Evolutionary conservation across 176 grass and related monocot species (phyloP), one percentile per base, ranked within the genome.

Genomic region (Themeda triandra): DNA sequence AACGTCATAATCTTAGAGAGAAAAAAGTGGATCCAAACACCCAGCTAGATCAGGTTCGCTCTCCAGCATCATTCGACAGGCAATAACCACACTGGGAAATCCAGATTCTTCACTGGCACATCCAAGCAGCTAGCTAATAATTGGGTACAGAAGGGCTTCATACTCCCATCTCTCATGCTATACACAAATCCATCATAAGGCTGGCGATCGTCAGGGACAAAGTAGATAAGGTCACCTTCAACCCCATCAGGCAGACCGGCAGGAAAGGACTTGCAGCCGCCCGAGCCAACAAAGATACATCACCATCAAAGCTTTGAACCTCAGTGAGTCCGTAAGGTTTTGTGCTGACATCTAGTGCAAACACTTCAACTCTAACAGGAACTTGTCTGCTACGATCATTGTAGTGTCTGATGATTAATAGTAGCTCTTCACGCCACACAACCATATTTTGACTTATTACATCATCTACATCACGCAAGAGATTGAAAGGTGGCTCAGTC

Each of bases 241-340:
- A 54, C 33, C n/a, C 45, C 82, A 68, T 41, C 44, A 77, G 77
- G 49, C n/a, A 68, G 63, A 68, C 62, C 4, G 39, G 82, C 63
- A 77, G 62, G 73, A 84, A 84, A 84, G 63, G 72, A 54, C 63
- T 84, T 84, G 82, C 60, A 76, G 42, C 63, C 49, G 2, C 62
- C 35, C 25, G 33, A 23, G 64, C 62, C 48, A 25, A 77, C 49
- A 36, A 77, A 68, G 45, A 84, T 33, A 56, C 60, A 85, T 85
- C 75, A 15, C 75, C 74, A 48, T 51, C 29, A 6, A 85, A 48
- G 83, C 66, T 54, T 4, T 79, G 19, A 13, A 85, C 63, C 75
- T 79, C 37, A 48, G 65, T 48, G 49, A 62, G 37, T 71, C 65
- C 39, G 21, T 27, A 71, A 79, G 65, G 83, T 5, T 71, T 78